phyloP scores from a whole-genome alignment of 768 basidiomycete genomes.

The Punctularia strigosozonata region DNA sequence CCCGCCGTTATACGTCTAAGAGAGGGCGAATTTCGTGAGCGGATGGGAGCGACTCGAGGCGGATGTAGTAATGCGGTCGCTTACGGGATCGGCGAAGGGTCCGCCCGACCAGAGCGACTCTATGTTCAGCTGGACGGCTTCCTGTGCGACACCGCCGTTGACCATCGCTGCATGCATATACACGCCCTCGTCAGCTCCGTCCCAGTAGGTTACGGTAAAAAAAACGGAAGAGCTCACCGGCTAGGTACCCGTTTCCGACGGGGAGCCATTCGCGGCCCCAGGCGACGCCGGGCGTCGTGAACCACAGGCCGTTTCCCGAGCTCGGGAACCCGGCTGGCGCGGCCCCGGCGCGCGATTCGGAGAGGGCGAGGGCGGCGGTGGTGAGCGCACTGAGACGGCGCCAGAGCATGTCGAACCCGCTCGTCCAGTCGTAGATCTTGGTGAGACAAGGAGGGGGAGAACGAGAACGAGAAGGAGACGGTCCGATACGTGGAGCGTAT shows the following conservation, averaged over 20 bases:
- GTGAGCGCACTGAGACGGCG: too few species aligned
- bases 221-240: slow-evolving; percentile 24
- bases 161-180: slow-evolving; percentile 38
- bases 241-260: slow-evolving; percentile 64
- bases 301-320: slow-evolving; percentile 74
- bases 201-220: not conserved
- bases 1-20: slow-evolving; percentile 58
- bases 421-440: too few species aligned
- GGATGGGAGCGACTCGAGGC: too few species aligned
- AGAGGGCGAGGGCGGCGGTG: too few species aligned
- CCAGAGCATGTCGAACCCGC: too few species aligned
- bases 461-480: too few species aligned
- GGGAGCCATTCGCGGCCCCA: slow-evolving; percentile 59
- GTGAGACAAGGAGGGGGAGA: too few species aligned
- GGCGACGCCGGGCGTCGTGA: slow-evolving; percentile 32
- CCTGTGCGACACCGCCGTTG: slow-evolving; percentile 47
- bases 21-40: not conserved
- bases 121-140: slow-evolving; percentile 59
- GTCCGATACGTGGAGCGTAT: too few species aligned
- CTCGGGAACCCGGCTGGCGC: slow-evolving; percentile 41
- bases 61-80: slow-evolving; percentile 5
- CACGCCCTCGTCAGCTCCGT: not conserved
- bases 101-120: slow-evolving; percentile 72
- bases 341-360: slow-evolving; percentile 2
- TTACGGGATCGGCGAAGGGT: slow-evolving; percentile 52